Conservation (phyloP, 148 eudicot species). For the Rhododendron ferrugineum region DNA sequence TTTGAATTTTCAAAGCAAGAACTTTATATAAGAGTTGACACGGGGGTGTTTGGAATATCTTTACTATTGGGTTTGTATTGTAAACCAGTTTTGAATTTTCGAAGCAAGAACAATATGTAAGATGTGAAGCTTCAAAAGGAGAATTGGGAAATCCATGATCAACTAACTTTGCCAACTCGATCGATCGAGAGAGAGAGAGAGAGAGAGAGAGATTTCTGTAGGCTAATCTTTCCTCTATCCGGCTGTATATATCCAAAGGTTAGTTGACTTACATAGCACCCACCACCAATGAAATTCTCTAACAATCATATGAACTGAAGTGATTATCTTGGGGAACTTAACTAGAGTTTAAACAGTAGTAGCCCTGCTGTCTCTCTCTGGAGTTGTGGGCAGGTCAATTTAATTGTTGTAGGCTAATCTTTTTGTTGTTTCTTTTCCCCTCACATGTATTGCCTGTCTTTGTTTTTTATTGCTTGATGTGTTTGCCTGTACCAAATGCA, state of each 20-base stretch:
- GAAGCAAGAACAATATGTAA: neutral
- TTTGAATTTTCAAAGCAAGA: neutral
- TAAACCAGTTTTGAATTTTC: neutral
- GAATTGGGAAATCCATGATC: neutral
- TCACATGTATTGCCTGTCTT: neutral
- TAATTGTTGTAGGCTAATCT: no score
- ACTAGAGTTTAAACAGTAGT: no score
- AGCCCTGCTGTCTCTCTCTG: no score
- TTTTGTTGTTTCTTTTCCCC: neutral
- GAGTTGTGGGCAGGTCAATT: no score
- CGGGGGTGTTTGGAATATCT: no score
- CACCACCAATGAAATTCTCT: neutral
- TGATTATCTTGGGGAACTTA: neutral
- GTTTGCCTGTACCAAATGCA: neutral
- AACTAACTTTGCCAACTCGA: no score
- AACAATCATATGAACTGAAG: neutral
- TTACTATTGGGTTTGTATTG: no score
- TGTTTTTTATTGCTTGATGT: neutral
- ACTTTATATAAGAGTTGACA: no score
- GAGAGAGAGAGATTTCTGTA: no score
- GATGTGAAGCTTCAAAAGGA: neutral
- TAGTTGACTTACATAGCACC: constrained; percentile 3
- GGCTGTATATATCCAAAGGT: neutral
- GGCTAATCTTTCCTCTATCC: no score
- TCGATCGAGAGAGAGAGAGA: no score